Conservation (phyloP, 139 green algal genomes). For the Asterochloris sp. region DNA sequence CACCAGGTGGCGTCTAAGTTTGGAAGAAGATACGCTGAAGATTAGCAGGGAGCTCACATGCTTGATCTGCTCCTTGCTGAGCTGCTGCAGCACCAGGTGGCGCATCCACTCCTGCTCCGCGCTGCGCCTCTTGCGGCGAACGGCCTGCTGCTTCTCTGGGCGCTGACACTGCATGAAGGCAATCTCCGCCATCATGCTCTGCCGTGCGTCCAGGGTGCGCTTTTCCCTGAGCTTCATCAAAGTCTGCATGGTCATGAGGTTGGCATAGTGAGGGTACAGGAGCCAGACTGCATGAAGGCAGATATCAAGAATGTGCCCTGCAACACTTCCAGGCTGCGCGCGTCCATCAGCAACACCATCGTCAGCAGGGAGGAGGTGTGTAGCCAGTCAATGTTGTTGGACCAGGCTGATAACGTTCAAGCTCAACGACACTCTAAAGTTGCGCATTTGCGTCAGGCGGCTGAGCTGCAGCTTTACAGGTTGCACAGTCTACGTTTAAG, state of each 20-base stretch:
- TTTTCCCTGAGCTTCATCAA: constrained; percentile 83
- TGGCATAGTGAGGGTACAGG: neutral
- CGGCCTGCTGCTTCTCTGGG: constrained; percentile 23
- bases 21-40: neutral
- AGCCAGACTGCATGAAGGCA: neutral
- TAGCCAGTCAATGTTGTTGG: too few relatives aligned
- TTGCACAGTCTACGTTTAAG: too few relatives aligned
- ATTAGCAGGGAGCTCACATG: constrained; percentile 16
- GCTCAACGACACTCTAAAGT: too few relatives aligned
- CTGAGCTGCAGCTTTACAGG: too few relatives aligned
- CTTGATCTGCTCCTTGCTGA: constrained; percentile 50
- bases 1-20: too few relatives aligned
- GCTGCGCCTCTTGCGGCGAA: constrained; percentile 40
- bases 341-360: too few relatives aligned
- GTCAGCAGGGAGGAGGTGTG: too few relatives aligned
- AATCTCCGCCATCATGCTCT: constrained; percentile 76
- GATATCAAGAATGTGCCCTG: neutral
- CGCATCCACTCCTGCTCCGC: constrained; percentile 87
- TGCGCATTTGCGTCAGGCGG: too few relatives aligned
- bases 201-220: constrained; percentile 79
- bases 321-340: too few relatives aligned
- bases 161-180: constrained; percentile 72
- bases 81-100: constrained; percentile 75
- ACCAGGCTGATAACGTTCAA: too few relatives aligned
- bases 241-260: neutral